Evolutionary conservation across 2,329 filamentous ascomycete species (phyloP), one percentile per base, ranked within the genome.

Genomic region (Claviceps maximensis): DNA sequence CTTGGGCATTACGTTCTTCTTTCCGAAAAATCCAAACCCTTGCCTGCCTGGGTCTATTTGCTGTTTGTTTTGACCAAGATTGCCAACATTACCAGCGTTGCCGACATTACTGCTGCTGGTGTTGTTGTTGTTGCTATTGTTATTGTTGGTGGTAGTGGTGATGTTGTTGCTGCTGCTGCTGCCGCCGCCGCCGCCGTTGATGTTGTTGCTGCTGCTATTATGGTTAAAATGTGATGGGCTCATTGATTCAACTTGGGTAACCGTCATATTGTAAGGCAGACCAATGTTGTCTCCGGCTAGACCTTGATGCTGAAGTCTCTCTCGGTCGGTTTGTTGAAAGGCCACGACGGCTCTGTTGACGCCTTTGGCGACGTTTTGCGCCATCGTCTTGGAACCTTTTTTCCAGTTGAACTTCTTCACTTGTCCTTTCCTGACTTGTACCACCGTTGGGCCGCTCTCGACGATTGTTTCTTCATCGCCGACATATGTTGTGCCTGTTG

Each of bases 371-470:
- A 97, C 87, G 63, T 90, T 91, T 69, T 96, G 95, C 29, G 90
- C 90, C 61, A 97, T 84, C 53, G 87, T 90, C 70, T 95, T 91
- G 41, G 88, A 88, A 41, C 89, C 89, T 74, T 94, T 95, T 77
- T 96, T 95, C 90, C 93, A 97, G 71, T 95, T 95, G 71, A 96
- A 96, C 68, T 96, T 97, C 73, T 89, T 95, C 52, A 86, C 83
- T 65, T 95, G 89, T 31, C 87, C 89, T 71, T 96, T 97, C 61
- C 89, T 83, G 57, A 97, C 94, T 62, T 93, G 94, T 56, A 97
- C 87, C 36, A 97, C 87, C 56, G 95, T 93, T n/a, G 93, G 90
- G 2, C 88, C 86, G 29, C 82, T 76, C 57, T 82, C 78, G n/a
- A 82, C 67, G 53, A 81, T 75, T 0, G 75, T 76, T 42, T 93